These are phyloP conservation scores for Leccinum holopus DNA, from an alignment of 1,284 basidiomycete species.

Conservation along the genomic window DNA sequence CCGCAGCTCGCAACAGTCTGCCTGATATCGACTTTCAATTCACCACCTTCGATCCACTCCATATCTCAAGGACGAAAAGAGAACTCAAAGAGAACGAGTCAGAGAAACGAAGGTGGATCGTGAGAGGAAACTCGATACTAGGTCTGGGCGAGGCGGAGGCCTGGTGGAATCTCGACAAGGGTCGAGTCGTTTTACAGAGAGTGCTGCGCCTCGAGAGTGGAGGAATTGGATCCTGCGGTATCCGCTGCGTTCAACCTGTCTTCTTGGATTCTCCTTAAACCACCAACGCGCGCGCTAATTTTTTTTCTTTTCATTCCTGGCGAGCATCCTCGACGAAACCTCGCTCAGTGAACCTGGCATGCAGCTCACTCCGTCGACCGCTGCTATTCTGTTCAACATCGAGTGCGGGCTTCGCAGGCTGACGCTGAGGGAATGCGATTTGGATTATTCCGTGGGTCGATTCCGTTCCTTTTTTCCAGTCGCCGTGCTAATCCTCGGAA, in stretches of 20 bases:
- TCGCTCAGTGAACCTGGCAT: constrained; percentile 25
- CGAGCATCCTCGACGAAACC: constrained; percentile 42
- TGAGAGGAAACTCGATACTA: constrained; percentile 53
- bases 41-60: too few species aligned
- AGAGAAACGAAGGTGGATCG: constrained; percentile 30
- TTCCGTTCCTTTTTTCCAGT: neutral
- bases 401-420: constrained; percentile 88
- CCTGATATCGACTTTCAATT: too few species aligned
- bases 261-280: constrained; percentile 19
- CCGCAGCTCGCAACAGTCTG: too few species aligned
- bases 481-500: constrained; percentile 44
- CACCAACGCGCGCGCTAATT: constrained; percentile 9
- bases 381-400: constrained; percentile 78
- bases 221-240: constrained; percentile 64
- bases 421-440: constrained; percentile 75
- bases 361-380: constrained; percentile 66
- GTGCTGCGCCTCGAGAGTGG: constrained; percentile 76
- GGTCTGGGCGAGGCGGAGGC: constrained; percentile 46
- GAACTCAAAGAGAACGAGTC: neutral
- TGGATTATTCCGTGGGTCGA: constrained; percentile 68
- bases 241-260: constrained; percentile 65
- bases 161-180: constrained; percentile 76
- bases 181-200: constrained; percentile 80
- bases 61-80: neutral
- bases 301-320: constrained; percentile 34